A percentile compares a stretch with the other conserved stretches of the same genome.
These are phyloP conservation scores for Heracleum sosnowskyi DNA, from an alignment of 129 eudicot species.

Conservation along the genomic window DNA sequence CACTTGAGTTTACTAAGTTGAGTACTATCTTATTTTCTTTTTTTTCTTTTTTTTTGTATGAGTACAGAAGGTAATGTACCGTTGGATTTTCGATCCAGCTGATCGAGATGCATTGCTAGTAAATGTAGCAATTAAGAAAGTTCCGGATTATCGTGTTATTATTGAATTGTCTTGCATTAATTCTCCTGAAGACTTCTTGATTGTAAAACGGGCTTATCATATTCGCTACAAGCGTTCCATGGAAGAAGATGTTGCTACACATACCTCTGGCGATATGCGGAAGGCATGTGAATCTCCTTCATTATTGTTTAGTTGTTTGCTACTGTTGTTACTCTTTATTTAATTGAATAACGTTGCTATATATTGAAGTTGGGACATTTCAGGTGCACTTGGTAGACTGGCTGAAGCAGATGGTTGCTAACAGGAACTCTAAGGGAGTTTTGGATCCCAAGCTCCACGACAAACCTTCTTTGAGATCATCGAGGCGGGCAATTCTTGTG, in stretches of 20 bases:
- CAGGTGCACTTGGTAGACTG: constrained; percentile 61
- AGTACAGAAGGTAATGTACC: constrained; percentile 47
- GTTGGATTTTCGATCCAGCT: constrained; percentile 66
- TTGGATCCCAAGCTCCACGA: constrained; percentile 61
- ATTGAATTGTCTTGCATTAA: constrained; percentile 49
- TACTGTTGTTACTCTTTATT: neutral
- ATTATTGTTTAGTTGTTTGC: neutral
- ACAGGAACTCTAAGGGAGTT: constrained; percentile 39
- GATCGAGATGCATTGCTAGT: too few relatives aligned
- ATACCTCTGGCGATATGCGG: too few relatives aligned
- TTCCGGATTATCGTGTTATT: constrained; percentile 42
- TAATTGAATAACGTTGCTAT: neutral
- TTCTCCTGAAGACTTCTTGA: constrained; percentile 52
- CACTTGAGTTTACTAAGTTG: neutral
- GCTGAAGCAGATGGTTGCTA: constrained; percentile 49
- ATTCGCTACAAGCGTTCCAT: constrained; percentile 52
- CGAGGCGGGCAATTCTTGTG: too few relatives aligned
- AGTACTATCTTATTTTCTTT: neutral
- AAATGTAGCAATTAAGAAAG: too few relatives aligned
- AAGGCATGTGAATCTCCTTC: neutral
- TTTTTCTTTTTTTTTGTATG: neutral
- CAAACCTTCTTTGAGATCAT: too few relatives aligned
- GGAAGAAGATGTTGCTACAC: constrained; percentile 83
- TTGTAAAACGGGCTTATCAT: constrained; percentile 59
- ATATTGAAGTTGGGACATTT: neutral